These are phyloP conservation scores for Fusarium secorum DNA, from an alignment of 2,329 filamentous ascomycete species.

Conservation along the genomic window DNA sequence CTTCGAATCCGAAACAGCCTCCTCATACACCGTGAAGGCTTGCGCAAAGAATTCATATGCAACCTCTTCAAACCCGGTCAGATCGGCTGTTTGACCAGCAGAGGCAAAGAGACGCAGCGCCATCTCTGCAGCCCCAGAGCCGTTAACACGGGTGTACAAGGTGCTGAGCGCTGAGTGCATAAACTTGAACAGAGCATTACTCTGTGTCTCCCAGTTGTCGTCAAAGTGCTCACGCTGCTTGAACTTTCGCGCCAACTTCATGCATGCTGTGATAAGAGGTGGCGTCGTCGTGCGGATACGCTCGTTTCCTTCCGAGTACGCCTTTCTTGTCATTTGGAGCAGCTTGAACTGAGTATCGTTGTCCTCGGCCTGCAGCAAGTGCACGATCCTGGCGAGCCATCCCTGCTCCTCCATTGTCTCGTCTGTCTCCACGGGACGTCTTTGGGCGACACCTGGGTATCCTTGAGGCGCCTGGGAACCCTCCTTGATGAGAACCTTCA, in stretches of 20 bases:
- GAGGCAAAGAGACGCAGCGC: constrained; percentile 88
- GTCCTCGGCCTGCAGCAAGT: constrained; percentile 81
- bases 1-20: constrained; percentile 92
- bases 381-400: constrained; percentile 91
- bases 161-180: constrained; percentile 88
- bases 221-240: constrained; percentile 88
- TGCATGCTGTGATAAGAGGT: constrained; percentile 85
- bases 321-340: constrained; percentile 85
- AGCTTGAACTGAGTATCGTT: constrained; percentile 96
- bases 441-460: constrained; percentile 82
- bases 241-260: constrained; percentile 88
- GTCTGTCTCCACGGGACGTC: constrained; percentile 83
- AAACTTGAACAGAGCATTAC: constrained; percentile 90
- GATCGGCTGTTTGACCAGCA: constrained; percentile 91
- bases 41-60: constrained; percentile 98
- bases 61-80: constrained; percentile 91
- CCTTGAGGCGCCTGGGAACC: constrained; percentile 83
- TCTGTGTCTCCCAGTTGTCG: constrained; percentile 69
- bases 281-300: constrained; percentile 96
- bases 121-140: constrained; percentile 81
- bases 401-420: constrained; percentile 98
- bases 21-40: constrained; percentile 97
- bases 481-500: constrained; percentile 93
- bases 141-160: constrained; percentile 84
- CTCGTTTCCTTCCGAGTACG: constrained; percentile 91